Conservation (phyloP, 1,139 yeast species). For the Pichia norvegensis region DNA sequence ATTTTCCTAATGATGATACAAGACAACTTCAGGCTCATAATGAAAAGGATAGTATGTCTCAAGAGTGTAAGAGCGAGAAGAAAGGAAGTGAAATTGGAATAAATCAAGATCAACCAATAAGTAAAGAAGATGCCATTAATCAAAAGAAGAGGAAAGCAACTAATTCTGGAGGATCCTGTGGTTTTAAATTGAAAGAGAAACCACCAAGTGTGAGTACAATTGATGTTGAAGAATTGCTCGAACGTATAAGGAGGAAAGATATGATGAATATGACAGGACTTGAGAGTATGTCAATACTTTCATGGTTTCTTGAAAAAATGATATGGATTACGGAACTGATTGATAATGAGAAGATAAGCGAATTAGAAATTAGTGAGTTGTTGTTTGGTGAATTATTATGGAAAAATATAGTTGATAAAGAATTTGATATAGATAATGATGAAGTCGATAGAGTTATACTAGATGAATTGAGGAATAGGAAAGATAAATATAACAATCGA, state of each 20-base stretch:
- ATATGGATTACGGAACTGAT: slow-evolving; percentile 8
- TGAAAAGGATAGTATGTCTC: neutral
- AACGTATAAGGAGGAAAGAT: slow-evolving; percentile 4
- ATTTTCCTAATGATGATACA: slow-evolving; percentile 4
- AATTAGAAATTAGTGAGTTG: slow-evolving; percentile 3
- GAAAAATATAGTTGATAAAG: neutral
- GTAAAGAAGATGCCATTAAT: neutral
- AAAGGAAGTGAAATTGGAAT: neutral
- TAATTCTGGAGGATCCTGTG: neutral
- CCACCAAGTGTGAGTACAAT: slow-evolving; percentile 7
- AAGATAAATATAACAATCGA: neutral
- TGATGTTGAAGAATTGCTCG: slow-evolving; percentile 11
- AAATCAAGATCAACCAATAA: neutral
- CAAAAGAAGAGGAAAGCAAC: neutral
- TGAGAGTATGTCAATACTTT: slow-evolving; percentile 18
- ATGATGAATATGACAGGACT: slow-evolving; percentile 15
- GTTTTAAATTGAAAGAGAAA: slow-evolving; percentile 1
- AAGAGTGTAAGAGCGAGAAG: neutral
- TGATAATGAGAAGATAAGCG: neutral
- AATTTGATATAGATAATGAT: neutral
- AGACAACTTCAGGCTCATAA: neutral
- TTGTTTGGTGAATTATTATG: slow-evolving; percentile 8
- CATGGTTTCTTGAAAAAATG: slow-evolving; percentile 6
- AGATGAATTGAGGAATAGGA: neutral
- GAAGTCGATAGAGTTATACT: neutral